Base-by-base conservation (phyloP, 2,329 filamentous ascomycete genomes). In the Coleophoma eucalyptorum region DNA sequence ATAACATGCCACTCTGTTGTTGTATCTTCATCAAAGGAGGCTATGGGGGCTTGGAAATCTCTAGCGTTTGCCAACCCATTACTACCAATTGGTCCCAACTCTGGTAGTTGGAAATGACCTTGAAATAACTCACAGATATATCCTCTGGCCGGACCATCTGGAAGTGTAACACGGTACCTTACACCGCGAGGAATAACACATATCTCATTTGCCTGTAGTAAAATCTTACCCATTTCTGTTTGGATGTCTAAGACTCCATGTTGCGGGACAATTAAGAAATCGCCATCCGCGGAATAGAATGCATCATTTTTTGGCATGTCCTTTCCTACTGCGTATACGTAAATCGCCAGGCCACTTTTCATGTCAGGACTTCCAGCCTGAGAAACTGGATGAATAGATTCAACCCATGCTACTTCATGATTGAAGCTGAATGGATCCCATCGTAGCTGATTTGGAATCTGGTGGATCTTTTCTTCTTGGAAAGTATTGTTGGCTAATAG, bases 281-380 rank as follows among this genome's bases (percentile, higher is more conserved):
- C 89, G 10, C 89, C 89, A 63, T 93, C 89, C 0, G 90, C 86
- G 3, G 87, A 92, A 75, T 93, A 95, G 67, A 92, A 95, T 0
- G 89, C 89, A 45, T 86, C 76, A 37, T 80, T 79, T n/a, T 76
- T 71, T 45, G 76, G 75, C 91, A 96, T 96, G 63, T 85, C 83
- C 65, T 81, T 85, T 18, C 88, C 89, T 0, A 87, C 89, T 1
- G 87, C 86, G 64, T 89, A 96, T 50, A 94, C 81, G 67, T 88
- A 86, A 53, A 94, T 90, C 20, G 88, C 90, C 40, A 95, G 61
- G 0, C 91, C 91, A 16, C 80, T 75, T 70, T 96, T 96, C 67
- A 87, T 78, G 0, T 86, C 86, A 0, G 89, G 84, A 59, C 94
- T 87, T 15, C 91, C 91, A 0, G 89, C 83, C 3, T 89, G 89